Percentiles rank a stretch among this genome's conserved stretches.
Evolutionary conservation across 306 rosid genomes (phyloP).

Genomic region (Quercus parvula): DNA sequence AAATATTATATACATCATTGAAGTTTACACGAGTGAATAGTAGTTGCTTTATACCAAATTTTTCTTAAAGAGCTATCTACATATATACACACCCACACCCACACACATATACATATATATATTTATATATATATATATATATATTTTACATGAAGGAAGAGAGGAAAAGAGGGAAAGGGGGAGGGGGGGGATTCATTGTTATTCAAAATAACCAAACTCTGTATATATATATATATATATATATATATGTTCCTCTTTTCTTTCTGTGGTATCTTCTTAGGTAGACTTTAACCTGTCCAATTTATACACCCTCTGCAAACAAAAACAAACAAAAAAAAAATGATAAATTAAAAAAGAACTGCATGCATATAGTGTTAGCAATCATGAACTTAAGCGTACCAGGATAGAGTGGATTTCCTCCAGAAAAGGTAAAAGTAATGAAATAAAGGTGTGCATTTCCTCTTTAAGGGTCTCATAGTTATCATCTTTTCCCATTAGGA

Average conservation of each 20-base stretch:
- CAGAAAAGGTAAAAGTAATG: constrained; percentile 63
- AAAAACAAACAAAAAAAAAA: not conserved
- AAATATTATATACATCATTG: not conserved
- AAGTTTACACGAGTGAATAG: not conserved
- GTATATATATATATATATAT: not conserved
- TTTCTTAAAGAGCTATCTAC: constrained; percentile 3
- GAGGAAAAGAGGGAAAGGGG: not conserved
- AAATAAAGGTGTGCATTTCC: constrained; percentile 55
- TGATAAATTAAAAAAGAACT: not conserved
- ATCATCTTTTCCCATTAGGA: constrained; percentile 62
- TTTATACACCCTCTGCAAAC: constrained; percentile 52
- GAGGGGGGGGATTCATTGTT: not conserved
- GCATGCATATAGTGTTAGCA: not conserved
- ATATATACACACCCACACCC: not conserved
- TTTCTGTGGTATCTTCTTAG: constrained; percentile 19
- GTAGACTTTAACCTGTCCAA: constrained; percentile 64
- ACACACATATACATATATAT: no score
- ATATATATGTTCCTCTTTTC: constrained; percentile 5
- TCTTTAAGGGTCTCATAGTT: constrained; percentile 47
- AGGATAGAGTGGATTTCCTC: constrained; percentile 63
- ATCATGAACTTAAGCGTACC: constrained; percentile 40
- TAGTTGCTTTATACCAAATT: not conserved
- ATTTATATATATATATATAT: not conserved
- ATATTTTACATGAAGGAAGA: not conserved
- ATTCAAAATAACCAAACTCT: constrained; percentile 15